Percentiles rank a stretch among this genome's conserved stretches.
Evolutionary conservation across 192 early-diverging fungal species (phyloP).

Genomic region (Podila verticillata): DNA sequence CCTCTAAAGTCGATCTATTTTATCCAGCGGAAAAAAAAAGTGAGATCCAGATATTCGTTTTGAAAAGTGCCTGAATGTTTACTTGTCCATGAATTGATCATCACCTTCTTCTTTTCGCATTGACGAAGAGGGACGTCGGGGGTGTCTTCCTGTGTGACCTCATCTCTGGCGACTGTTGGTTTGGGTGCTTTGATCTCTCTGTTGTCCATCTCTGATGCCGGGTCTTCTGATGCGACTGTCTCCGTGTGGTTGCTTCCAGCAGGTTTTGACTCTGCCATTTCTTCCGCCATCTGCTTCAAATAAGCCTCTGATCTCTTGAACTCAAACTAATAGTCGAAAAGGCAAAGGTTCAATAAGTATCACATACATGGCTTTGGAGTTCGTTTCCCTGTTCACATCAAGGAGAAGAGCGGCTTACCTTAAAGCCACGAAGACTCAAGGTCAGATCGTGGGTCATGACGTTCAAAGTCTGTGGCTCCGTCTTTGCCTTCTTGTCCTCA

Average conservation of each 20-base stretch:
- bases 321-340: constrained; percentile 19
- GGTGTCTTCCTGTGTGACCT: constrained; percentile 34
- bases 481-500: constrained; percentile 53
- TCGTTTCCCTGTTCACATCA: background rate
- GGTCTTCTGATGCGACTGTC: too few relatives aligned
- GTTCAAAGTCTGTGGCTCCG: constrained; percentile 17
- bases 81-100: background rate
- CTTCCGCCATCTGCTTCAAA: constrained; percentile 40
- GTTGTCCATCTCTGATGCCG: constrained; percentile 14
- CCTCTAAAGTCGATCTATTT: constrained; percentile 74
- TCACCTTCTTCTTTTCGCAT: constrained; percentile 68
- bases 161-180: constrained; percentile 14
- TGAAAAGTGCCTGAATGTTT: background rate
- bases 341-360: background rate
- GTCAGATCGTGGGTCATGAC: constrained; percentile 32
- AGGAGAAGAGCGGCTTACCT: constrained; percentile 7
- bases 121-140: constrained; percentile 54
- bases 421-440: constrained; percentile 15
- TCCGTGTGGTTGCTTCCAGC: background rate
- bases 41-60: background rate
- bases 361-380: background rate
- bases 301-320: constrained; percentile 41
- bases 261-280: constrained; percentile 23
- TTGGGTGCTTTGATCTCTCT: constrained; percentile 24
- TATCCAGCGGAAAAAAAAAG: background rate